Base-by-base conservation (phyloP, 495 filamentous ascomycete genomes). In the Tuber aestivum region DNA sequence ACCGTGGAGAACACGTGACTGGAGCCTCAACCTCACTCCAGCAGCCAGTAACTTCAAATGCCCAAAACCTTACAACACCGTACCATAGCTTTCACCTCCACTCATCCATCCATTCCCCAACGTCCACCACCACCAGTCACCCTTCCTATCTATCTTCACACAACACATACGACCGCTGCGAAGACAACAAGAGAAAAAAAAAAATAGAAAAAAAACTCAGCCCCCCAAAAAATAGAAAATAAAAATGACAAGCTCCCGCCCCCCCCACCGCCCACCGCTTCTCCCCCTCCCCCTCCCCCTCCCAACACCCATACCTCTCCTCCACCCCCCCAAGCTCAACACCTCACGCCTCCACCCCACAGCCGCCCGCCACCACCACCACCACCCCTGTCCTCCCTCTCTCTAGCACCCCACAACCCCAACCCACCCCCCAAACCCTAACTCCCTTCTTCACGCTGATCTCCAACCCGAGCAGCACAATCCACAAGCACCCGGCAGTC, bases 401-500 rank as follows among this genome's bases (percentile, higher is more conserved):
- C 76, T 76, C 32, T 40, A 78, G 77, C 35, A 56, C 42, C 45
- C 21, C 32, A 41, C 44, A 77, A 73, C 74, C 61, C 70, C 9
- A 71, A 74, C 16, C 75, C 77, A 48, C 80, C 27, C 76, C 84
- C 80, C 75, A 73, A 85, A 86, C 3, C 83, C 85, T 93, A 85
- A 83, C 85, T 61, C 90, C 91, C 38, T 86, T 92, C 85, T 93
- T 92, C 84, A 87, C 90, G 14, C 85, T 93, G 56, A 84, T 93
- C 77, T 85, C 88, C 75, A 89, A 90, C 81, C 79, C 86, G 23
- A 85, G 84, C 21, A 85, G 85, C 41, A 87, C 87, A 70, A 87
- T 87, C 14, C 86, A 93, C 84, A 87, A 95, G 84, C 94, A 96
- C 77, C 89, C 90, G 35, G 89, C 87, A 61, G 90, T 97, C 3